Percentiles rank a stretch among this genome's conserved stretches.
These are phyloP conservation scores for Zopfia rhizophila DNA, from an alignment of 2,329 filamentous ascomycete species.

Conservation along the genomic window DNA sequence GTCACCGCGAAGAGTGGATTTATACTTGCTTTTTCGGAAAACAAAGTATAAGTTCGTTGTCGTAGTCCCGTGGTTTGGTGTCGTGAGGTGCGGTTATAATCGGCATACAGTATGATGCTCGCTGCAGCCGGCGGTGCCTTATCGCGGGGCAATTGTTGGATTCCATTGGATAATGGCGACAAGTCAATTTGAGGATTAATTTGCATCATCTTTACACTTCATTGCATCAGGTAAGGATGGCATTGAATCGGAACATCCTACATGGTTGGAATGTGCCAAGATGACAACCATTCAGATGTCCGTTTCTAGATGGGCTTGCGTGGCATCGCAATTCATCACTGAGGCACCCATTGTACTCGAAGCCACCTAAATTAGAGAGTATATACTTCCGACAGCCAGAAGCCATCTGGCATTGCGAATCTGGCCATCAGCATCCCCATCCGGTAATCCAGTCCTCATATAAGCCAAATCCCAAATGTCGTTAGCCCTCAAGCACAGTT, in stretches of 20 bases:
- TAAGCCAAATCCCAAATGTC: background rate
- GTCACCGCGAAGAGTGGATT: slow-evolving; percentile 19
- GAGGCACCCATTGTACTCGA: no score
- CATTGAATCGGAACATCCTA: slow-evolving; percentile 24
- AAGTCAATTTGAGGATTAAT: no score
- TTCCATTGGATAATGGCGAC: no score
- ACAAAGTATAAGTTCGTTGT: no score
- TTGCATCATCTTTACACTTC: no score
- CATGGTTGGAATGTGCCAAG: no score
- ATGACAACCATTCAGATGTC: no score
- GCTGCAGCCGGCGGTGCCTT: slow-evolving; percentile 23
- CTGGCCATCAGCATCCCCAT: slow-evolving; percentile 14
- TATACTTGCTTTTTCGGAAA: no score
- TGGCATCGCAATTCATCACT: no score
- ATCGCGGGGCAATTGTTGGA: slow-evolving; percentile 5
- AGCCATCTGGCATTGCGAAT: slow-evolving; percentile 3
- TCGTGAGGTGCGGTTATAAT: slow-evolving; percentile 39
- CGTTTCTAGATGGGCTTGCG: background rate
- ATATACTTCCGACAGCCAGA: background rate
- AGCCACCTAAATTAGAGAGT: background rate
- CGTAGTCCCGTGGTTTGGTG: slow-evolving; percentile 27
- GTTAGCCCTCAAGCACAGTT: no score
- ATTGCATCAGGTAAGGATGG: no score
- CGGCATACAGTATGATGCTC: slow-evolving; percentile 28
- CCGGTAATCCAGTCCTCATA: slow-evolving; percentile 24